Conservation (phyloP, 257 asterid species). For the Schizonepeta tenuifolia region DNA sequence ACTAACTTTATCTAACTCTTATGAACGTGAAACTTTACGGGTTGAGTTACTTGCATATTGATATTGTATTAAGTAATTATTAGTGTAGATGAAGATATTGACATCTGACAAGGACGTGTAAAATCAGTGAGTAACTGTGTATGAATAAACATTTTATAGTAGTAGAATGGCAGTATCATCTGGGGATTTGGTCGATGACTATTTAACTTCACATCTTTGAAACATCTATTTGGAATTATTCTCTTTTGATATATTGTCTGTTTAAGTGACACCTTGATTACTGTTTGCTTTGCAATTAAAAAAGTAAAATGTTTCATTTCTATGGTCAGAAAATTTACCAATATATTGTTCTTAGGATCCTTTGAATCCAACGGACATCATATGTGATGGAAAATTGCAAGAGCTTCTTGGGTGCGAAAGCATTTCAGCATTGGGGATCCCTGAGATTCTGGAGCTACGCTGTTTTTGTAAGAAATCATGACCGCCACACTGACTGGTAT, state of each 20-base stretch:
- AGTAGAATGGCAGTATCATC: neutral
- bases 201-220: neutral
- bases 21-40: neutral
- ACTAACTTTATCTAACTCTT: neutral
- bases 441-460: constrained; percentile 59
- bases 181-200: constrained; percentile 3
- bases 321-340: constrained; percentile 18
- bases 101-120: neutral
- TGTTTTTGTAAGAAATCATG: constrained; percentile 57
- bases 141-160: neutral
- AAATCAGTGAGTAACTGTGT: neutral
- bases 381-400: constrained; percentile 62
- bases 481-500: constrained; percentile 45
- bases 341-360: constrained; percentile 53
- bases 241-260: neutral
- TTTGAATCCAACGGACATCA: constrained; percentile 46
- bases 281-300: neutral
- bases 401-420: constrained; percentile 67
- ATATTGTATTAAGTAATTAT: neutral
- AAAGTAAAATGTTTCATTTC: neutral
- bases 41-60: neutral
- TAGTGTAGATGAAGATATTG: neutral
- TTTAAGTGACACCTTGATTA: neutral
- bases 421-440: constrained; percentile 64
- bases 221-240: neutral